phyloP scores from a whole-genome alignment of 257 asterid species.

The Plantago major region DNA sequence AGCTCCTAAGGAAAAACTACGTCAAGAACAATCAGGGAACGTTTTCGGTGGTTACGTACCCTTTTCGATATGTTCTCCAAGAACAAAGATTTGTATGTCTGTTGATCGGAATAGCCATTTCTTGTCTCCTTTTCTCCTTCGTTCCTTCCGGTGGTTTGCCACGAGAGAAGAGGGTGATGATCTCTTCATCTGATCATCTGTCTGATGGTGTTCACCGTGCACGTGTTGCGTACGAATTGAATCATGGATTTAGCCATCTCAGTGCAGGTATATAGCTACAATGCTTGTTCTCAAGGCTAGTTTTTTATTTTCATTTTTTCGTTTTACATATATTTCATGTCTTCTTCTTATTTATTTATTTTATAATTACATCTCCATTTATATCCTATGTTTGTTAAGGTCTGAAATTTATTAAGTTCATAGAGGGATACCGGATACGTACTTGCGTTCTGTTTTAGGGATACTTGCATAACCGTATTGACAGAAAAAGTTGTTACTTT shows the following conservation, averaged over 20 bases:
- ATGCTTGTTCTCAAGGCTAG: neutral
- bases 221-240: constrained; percentile 18
- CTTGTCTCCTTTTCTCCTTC: constrained; percentile 28
- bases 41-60: constrained; percentile 15
- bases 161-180: constrained; percentile 1
- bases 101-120: constrained; percentile 43
- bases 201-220: constrained; percentile 16
- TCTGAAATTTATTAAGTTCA: neutral
- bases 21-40: constrained; percentile 12
- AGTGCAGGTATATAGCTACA: constrained; percentile 32
- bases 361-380: neutral
- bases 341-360: neutral
- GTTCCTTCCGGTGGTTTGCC: constrained; percentile 18
- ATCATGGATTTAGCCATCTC: constrained; percentile 26
- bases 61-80: constrained; percentile 41
- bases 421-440: neutral
- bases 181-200: constrained; percentile 21
- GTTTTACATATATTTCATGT: neutral
- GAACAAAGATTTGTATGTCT: constrained; percentile 56
- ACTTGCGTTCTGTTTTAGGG: too few relatives aligned
- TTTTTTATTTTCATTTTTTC: neutral
- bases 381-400: neutral
- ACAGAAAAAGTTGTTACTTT: neutral
- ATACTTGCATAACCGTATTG: too few relatives aligned
- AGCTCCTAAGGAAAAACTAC: constrained; percentile 19